Evolutionary conservation across 768 basidiomycete genomes (phyloP).

Genomic region (Tephrocybe sp.): DNA sequence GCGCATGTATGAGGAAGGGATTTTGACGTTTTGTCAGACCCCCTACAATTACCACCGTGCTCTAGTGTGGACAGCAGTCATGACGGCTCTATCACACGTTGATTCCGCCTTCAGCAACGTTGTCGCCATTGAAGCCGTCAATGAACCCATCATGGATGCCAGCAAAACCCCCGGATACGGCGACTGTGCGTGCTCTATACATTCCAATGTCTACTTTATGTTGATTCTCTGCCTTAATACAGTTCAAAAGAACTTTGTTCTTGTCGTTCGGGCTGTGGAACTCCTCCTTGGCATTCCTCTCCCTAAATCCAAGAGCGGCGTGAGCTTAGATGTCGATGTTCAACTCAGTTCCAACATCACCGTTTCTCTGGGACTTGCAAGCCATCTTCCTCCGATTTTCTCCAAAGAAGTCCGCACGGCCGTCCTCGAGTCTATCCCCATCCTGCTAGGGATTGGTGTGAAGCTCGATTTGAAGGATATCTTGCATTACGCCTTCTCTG

Average conservation of each 20-base stretch:
- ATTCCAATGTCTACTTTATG: not conserved
- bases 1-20: not conserved
- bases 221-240: constrained; percentile 1
- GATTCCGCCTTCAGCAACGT: constrained; percentile 65
- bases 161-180: constrained; percentile 65
- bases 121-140: constrained; percentile 71
- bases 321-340: not conserved
- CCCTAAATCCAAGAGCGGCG: constrained; percentile 18
- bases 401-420: constrained; percentile 26
- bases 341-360: constrained; percentile 22
- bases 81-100: constrained; percentile 69
- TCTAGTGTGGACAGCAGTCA: constrained; percentile 77
- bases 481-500: constrained; percentile 12
- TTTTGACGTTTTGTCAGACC: constrained; percentile 41
- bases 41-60: constrained; percentile 73
- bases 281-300: constrained; percentile 52
- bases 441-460: constrained; percentile 29
- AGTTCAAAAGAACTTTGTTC: constrained; percentile 73
- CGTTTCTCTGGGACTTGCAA: constrained; percentile 18
- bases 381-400: constrained; percentile 20
- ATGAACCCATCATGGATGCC: constrained; percentile 78
- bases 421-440: constrained; percentile 34
- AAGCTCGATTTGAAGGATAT: constrained; percentile 23
- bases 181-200: constrained; percentile 48
- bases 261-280: constrained; percentile 65